phyloP scores from a whole-genome alignment of 2,329 filamentous ascomycete genomes.

The Monascus ruber region DNA sequence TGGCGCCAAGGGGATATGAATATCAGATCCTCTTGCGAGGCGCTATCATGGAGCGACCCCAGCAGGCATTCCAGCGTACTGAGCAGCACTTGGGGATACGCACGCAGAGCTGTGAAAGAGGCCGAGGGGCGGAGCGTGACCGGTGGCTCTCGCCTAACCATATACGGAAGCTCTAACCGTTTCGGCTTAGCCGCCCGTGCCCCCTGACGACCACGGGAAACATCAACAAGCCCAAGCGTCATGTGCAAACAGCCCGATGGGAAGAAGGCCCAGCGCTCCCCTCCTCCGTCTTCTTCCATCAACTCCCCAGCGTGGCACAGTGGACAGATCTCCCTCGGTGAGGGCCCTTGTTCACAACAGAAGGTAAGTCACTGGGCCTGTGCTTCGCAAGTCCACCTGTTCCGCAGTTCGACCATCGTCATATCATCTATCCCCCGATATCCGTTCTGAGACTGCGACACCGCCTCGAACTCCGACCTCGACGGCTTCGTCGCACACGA shows the following conservation, averaged over 20 bases:
- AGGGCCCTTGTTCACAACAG: not conserved
- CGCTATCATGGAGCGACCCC: too few relatives aligned
- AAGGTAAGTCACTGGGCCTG: not conserved
- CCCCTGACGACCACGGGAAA: constrained; percentile 1
- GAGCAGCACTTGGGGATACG: too few relatives aligned
- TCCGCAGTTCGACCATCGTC: not conserved
- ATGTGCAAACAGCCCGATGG: not conserved
- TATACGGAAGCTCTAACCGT: too few relatives aligned
- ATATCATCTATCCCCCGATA: not conserved
- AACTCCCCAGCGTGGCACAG: not conserved
- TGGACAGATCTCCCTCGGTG: not conserved
- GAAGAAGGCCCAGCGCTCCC: not conserved
- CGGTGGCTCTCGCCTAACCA: too few relatives aligned
- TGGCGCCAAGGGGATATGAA: too few relatives aligned
- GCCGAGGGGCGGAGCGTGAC: too few relatives aligned
- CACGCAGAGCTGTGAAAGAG: too few relatives aligned
- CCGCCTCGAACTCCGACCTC: not conserved
- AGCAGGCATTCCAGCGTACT: too few relatives aligned
- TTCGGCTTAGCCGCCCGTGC: not conserved
- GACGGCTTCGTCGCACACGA: too few relatives aligned
- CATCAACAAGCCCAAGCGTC: not conserved
- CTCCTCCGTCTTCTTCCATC: constrained; percentile 1
- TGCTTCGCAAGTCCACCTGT: not conserved
- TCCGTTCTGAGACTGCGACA: not conserved
- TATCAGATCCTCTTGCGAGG: too few relatives aligned